Base-by-base conservation (phyloP, 495 filamentous ascomycete species). In the Aspergillus bridgeri region DNA sequence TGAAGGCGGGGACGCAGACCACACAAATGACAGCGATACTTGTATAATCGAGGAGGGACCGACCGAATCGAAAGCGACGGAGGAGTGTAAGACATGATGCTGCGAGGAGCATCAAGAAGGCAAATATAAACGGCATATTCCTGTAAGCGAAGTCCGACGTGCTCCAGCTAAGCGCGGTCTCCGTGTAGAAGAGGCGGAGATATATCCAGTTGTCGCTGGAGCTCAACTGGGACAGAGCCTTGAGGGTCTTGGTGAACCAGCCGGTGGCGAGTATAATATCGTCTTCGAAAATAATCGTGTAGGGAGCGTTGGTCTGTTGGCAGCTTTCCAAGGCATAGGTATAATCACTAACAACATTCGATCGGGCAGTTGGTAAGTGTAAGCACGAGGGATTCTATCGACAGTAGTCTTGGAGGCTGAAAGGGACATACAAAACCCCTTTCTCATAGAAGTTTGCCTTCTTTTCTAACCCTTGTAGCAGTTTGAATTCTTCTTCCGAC, bases 181-280 rank as follows among this genome's bases (percentile, higher is more conserved):
- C 76, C 6, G 75, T 77, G 60, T 76, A 78, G 59, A 81, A 81
- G 4, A 81, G 66, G 7, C 77, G 75, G 23, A 81, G 59, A 45
- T 81, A 81, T 9, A 81, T 46, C 77, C 75, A 81, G 27, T 29
- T 29, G 27, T 29, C 27, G 6, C 11, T 7, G 27, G 27, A 9
- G 27, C 27, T 29, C 11, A 29, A 9, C 27, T 29, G 27, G 27
- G 57, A 60, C 17, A 80, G 57, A 17, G 70, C 71, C 13, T 69
- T 67, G 19, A 76, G 52, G 0, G 76, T 77, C 58, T 68, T 70
- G 6, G 73, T 64, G 19, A 77, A 59, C 79, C 76, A 81, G 17
- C 77, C 77, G 17, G 73, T 73, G 0, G 76, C 76, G 5, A 79
- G 65, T 1, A 80, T 67, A 22, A 81, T 75, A 51, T 79, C 75